Base-by-base conservation (phyloP, 73 alveolate species). In the Blepharisma stoltei region DNA sequence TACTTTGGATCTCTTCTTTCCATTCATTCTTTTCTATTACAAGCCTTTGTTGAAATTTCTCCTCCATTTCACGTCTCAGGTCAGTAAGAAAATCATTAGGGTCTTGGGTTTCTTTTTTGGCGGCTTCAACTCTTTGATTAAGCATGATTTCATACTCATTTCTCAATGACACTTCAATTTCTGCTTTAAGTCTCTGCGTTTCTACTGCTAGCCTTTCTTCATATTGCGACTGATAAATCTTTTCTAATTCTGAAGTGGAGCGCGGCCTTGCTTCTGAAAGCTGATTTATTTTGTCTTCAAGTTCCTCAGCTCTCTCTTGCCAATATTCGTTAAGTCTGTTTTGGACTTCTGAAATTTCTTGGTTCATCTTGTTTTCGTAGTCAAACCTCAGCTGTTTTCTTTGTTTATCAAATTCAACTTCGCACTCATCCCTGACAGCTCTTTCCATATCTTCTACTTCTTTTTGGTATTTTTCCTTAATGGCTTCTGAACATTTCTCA, bases 231-330 rank as follows among this genome's bases (percentile, higher is more conserved):
- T 60, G 73, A 25, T 18, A 60, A n/a, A 14, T 60, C 4, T 60
- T 60, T 20, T 60, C 73, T 20, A 60, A 25, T 8, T 60, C 73
- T 60, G 14, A 14, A 25, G 48, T 25, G 38, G 37, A 14, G 18
- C 23, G 14, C 47, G 73, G 73, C 73, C 23, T 60, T 8, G 48
- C 14, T 20, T 60, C 73, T 60, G 14, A n/a, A 14, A 60, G 45
- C 18, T n/a, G 46, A 0, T 25, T 60, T 8, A 60, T 60, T 60
- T 60, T 60, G 2, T 60, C 73, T 38, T 60, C 73, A 60, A 60
- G 73, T 60, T 60, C 73, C 14, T 60, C 73, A 25, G 73, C 73
- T 38, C 73, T n/a, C 46, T n/a, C 14, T 60, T 60, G 46, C 73
- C 73, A 60, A 5, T 60, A 60, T 25, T 60, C 46, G 45, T 60